A percentile compares a stretch with the other conserved stretches of the same genome.
These are phyloP conservation scores for Cyberlindnera subsufficiens DNA, from an alignment of 805 yeast genomes.

Conservation along the genomic window DNA sequence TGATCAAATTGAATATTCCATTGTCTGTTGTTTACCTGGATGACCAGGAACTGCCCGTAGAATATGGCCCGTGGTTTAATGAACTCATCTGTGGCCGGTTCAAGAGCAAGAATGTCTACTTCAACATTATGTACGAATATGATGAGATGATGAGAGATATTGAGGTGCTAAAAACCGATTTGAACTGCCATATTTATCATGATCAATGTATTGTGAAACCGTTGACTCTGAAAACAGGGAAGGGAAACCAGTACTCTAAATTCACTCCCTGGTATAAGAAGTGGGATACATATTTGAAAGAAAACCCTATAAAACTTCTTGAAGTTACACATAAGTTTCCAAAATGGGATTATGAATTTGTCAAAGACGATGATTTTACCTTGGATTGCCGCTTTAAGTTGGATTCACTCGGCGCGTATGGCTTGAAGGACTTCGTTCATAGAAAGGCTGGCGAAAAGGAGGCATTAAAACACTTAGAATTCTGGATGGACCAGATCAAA, in stretches of 20 bases:
- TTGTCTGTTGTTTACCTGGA: constrained; percentile 22
- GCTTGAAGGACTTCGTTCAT: neutral
- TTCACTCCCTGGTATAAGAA: constrained; percentile 44
- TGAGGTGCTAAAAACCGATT: constrained; percentile 11
- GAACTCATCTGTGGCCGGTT: constrained; percentile 8
- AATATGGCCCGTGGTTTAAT: constrained; percentile 21
- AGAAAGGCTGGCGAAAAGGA: constrained; percentile 15
- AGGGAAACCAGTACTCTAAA: constrained; percentile 39
- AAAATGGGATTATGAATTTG: constrained; percentile 6
- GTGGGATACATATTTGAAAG: constrained; percentile 31
- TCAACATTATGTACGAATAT: constrained; percentile 29
- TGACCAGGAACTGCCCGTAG: constrained; percentile 3
- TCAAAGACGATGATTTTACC: constrained; percentile 13
- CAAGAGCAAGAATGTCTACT: constrained; percentile 16
- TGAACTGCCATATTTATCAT: constrained; percentile 25
- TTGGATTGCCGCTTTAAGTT: constrained; percentile 18
- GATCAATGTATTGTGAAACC: constrained; percentile 40
- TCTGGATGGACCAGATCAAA: constrained; percentile 8
- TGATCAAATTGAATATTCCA: constrained; percentile 33
- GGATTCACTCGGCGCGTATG: constrained; percentile 5
- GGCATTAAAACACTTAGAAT: constrained; percentile 15
- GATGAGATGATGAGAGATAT: constrained; percentile 31
- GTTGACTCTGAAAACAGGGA: constrained; percentile 32
- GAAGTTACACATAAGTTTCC: constrained; percentile 5
- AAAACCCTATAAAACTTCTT: constrained; percentile 1